phyloP scores from a whole-genome alignment of 2,329 filamentous ascomycete genomes.

The Fusarium albidum region DNA sequence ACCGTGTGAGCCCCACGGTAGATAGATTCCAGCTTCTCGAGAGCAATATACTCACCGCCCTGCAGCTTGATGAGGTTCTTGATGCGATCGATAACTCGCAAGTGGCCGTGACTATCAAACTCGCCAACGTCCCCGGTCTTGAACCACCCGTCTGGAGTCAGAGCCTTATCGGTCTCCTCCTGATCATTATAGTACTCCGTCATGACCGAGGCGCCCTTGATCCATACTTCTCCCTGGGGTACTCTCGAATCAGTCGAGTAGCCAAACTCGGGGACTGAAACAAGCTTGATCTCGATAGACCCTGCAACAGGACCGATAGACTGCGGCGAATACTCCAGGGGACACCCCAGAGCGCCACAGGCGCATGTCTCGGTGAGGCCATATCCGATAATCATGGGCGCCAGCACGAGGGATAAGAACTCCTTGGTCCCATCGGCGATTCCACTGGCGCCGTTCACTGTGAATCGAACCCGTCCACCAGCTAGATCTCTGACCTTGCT shows the following conservation, averaged over 20 bases:
- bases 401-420: conserved; percentile 91
- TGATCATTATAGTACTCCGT: conserved; percentile 85
- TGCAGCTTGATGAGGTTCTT: conserved; percentile 98
- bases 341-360: conserved; percentile 83
- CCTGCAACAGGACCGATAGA: conserved; percentile 80
- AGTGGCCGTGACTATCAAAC: conserved; percentile 79
- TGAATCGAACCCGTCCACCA: conserved; percentile 85
- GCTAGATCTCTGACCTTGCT: conserved; percentile 91
- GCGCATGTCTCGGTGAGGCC: conserved; percentile 93
- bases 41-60: conserved; percentile 94
- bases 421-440: conserved; percentile 86
- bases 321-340: conserved; percentile 80
- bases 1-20: conserved; percentile 85
- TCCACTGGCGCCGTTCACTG: conserved; percentile 93
- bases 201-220: conserved; percentile 80
- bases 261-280: conserved; percentile 87
- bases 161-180: conserved; percentile 80
- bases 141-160: conserved; percentile 93
- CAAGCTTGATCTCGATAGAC: conserved; percentile 90
- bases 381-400: conserved; percentile 94
- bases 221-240: conserved; percentile 92
- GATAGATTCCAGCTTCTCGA: conserved; percentile 93
- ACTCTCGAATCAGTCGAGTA: conserved; percentile 79
- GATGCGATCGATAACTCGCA: conserved; percentile 92
- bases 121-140: conserved; percentile 96